phyloP scores from a whole-genome alignment of 352 stramenopile species.

The Thalassiosira exigua region DNA sequence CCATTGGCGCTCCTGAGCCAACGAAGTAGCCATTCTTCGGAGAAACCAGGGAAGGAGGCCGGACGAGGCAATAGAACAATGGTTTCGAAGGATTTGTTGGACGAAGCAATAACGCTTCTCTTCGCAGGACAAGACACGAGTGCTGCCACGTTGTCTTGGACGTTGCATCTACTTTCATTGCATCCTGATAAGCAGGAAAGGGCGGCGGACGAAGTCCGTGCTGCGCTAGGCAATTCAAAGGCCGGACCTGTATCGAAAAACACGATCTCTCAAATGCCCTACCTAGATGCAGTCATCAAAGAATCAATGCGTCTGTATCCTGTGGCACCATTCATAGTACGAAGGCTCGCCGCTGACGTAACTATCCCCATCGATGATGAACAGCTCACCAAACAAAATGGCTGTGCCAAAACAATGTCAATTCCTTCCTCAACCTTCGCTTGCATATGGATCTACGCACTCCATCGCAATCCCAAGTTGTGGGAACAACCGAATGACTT shows the following conservation, averaged over 20 bases:
- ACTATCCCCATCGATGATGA: conserved; percentile 48
- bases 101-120: conserved; percentile 85
- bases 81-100: conserved; percentile 72
- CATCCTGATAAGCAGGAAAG: conserved; percentile 70
- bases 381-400: conserved; percentile 3
- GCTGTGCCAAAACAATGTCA: conserved; percentile 30
- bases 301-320: conserved; percentile 87
- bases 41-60: too few relatives aligned
- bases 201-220: conserved; percentile 62
- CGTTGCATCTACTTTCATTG: conserved; percentile 81
- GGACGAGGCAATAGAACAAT: too few relatives aligned
- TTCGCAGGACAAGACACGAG: conserved; percentile 87
- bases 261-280: conserved; percentile 67
- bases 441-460: conserved; percentile 85
- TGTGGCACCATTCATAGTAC: conserved; percentile 85
- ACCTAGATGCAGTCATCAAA: conserved; percentile 83
- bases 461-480: conserved; percentile 83
- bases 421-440: conserved; percentile 75
- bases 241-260: conserved; percentile 50
- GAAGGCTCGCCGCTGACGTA: conserved; percentile 72
- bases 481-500: conserved; percentile 84
- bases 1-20: conserved; percentile 57
- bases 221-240: conserved; percentile 24
- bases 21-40: conserved; percentile 42
- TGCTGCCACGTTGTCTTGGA: conserved; percentile 85